Evolutionary conservation across 2,329 filamentous ascomycete genomes (phyloP).

Genomic region (Penicillium griseofulvum): DNA sequence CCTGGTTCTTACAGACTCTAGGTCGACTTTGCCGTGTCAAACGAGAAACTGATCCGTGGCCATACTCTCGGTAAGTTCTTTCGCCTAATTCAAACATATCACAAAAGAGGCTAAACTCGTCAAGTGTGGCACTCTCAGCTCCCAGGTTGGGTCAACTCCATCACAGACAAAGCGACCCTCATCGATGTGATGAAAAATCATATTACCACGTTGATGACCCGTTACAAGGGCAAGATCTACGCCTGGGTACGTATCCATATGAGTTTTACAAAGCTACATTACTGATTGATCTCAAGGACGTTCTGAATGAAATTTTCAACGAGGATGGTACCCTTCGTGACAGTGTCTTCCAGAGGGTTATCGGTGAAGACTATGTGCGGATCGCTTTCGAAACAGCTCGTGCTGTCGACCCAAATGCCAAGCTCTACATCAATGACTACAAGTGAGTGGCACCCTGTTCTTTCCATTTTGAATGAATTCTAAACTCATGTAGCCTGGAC

Average conservation of each 20-base stretch:
- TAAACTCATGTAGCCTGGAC: slow-evolving; percentile 59
- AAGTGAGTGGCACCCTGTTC: slow-evolving; percentile 33
- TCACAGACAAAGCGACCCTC: slow-evolving; percentile 50
- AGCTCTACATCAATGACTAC: slow-evolving; percentile 73
- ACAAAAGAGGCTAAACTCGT: background rate
- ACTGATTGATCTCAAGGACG: slow-evolving; percentile 21
- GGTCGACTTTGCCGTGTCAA: slow-evolving; percentile 39
- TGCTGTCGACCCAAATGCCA: slow-evolving; percentile 63
- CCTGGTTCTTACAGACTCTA: slow-evolving; percentile 53
- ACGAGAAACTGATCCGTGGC: slow-evolving; percentile 55
- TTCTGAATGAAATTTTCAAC: slow-evolving; percentile 36
- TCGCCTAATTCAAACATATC: slow-evolving; percentile 19
- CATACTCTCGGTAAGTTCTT: slow-evolving; percentile 52
- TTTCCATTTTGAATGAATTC: background rate
- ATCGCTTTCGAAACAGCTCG: slow-evolving; percentile 69
- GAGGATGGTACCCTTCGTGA: slow-evolving; percentile 59
- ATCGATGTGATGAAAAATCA: slow-evolving; percentile 52
- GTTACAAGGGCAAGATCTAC: slow-evolving; percentile 37
- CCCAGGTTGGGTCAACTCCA: slow-evolving; percentile 46
- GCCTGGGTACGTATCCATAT: slow-evolving; percentile 30
- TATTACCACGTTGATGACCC: slow-evolving; percentile 34
- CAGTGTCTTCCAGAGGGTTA: slow-evolving; percentile 64
- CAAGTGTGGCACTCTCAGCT: slow-evolving; percentile 42
- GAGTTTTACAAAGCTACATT: background rate
- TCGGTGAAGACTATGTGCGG: slow-evolving; percentile 67